Base-by-base conservation (phyloP, 1,139 yeast genomes). In the Lodderomyces oxycetoniae region DNA sequence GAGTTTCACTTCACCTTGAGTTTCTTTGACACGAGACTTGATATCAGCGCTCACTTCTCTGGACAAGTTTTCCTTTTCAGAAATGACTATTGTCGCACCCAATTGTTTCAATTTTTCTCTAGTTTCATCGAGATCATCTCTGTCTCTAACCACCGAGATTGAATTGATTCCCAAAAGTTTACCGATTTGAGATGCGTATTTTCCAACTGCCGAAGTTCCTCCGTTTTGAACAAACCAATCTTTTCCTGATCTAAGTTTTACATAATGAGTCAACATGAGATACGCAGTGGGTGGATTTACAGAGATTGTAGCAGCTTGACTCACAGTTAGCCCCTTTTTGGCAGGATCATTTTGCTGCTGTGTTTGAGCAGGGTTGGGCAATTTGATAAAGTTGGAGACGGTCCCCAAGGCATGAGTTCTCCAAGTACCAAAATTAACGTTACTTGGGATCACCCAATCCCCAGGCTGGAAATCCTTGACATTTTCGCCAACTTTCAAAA, bases 181-280 rank as follows among this genome's bases (percentile, higher is more conserved):
- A 23, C 86, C 96, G 38, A 93, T 74, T 59, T 91, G 99, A 32
- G 88, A 71, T 4, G 95, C 97, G 45, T 85, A 82, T 48, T 88
- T 79, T n/a, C 96, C 96, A 9, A 91, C 98, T 15, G 94, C 95
- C 5, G 96, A 86, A 46, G 87, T 91, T 27, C 96, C 97, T 25
- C 96, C 98, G 52, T 91, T 91, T 60, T 91, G 98, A 44, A 93
- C 79, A 47, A 91, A 76, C 96, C 96, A 93, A 57, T 91, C 96
- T 44, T 59, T 57, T 8, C 89, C 91, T 3, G 78, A 67, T 30
- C 57, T 52, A 57, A 85, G 69, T 32, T 77, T 67, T 31, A 70
- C 73, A 53, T 76, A 86, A 54, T 80, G 74, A 17, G 81, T 80
- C 41, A 91, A 79, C 85, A 93, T 74, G 58, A 87, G 86, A 51